phyloP scores from a whole-genome alignment of 768 basidiomycete genomes.

The Daedaleopsis sinensis region DNA sequence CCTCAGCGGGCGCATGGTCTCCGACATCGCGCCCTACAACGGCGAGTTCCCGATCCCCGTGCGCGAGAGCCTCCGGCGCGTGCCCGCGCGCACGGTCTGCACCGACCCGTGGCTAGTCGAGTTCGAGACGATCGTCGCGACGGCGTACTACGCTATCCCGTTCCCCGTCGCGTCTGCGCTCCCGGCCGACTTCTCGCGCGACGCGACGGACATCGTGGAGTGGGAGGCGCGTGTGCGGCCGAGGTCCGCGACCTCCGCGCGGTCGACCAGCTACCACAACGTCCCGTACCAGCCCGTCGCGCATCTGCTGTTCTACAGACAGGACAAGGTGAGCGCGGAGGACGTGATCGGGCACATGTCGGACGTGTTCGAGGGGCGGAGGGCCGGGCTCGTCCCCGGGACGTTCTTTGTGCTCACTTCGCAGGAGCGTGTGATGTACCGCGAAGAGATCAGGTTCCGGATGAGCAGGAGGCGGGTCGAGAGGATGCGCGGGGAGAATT shows the following conservation, averaged over 20 bases:
- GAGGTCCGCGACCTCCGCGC: too few relatives aligned
- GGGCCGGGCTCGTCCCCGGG: background rate
- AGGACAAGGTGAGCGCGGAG: background rate
- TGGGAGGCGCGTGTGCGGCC: background rate
- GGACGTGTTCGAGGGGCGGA: slow-evolving; percentile 11
- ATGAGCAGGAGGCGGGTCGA: slow-evolving; percentile 19
- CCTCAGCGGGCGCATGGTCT: slow-evolving; percentile 29
- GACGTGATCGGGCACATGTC: slow-evolving; percentile 1
- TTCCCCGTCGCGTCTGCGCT: slow-evolving; percentile 18
- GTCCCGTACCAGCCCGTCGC: slow-evolving; percentile 9
- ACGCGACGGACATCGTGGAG: slow-evolving; percentile 17
- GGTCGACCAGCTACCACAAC: background rate
- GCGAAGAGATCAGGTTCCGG: slow-evolving; percentile 12
- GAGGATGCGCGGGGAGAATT: slow-evolving; percentile 15
- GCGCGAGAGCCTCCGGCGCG: slow-evolving; percentile 17
- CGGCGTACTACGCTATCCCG: slow-evolving; percentile 23
- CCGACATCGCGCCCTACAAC: slow-evolving; percentile 32
- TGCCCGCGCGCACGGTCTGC: slow-evolving; percentile 18
- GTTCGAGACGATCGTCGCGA: slow-evolving; percentile 26
- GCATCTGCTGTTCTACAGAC: slow-evolving; percentile 13
- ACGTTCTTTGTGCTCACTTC: slow-evolving; percentile 18
- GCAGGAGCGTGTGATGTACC: slow-evolving; percentile 10
- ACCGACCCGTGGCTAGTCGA: slow-evolving; percentile 29
- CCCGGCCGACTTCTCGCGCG: slow-evolving; percentile 17
- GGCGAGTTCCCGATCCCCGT: slow-evolving; percentile 31